Evolutionary conservation across 1,139 yeast species (phyloP).

Genomic region (Magnusiomyces tetraspermus): DNA sequence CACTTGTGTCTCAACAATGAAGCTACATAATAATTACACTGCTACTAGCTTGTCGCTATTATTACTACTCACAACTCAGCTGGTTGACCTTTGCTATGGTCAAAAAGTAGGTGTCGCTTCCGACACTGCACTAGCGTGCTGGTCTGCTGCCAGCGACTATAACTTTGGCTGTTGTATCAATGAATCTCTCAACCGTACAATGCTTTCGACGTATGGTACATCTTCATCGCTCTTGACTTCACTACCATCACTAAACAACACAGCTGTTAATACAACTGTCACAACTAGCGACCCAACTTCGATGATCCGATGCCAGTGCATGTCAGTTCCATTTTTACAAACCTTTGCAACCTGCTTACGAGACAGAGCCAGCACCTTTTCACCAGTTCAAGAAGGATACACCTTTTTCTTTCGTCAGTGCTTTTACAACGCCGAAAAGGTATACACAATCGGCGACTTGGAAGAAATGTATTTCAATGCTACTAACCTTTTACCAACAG

Average conservation of each 20-base stretch:
- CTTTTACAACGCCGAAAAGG: constrained; percentile 9
- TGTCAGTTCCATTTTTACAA: constrained; percentile 8
- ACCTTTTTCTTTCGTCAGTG: constrained; percentile 11
- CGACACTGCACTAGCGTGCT: constrained; percentile 13
- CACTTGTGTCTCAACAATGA: too few relatives aligned
- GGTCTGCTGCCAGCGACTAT: constrained; percentile 10
- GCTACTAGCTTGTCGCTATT: too few relatives aligned
- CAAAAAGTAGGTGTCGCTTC: constrained; percentile 14
- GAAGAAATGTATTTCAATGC: constrained; percentile 12
- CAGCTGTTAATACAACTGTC: neutral
- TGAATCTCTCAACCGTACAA: neutral
- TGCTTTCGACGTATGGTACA: neutral
- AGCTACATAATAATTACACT: neutral
- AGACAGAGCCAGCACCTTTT: constrained; percentile 4
- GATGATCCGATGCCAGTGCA: constrained; percentile 8
- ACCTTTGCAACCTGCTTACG: constrained; percentile 12
- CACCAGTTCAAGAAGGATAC: constrained; percentile 10
- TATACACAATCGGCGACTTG: constrained; percentile 11
- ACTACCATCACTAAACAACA: neutral
- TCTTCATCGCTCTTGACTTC: neutral
- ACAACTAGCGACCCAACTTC: neutral
- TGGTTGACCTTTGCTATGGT: constrained; percentile 1
- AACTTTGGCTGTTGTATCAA: constrained; percentile 10
- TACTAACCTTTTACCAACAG: neutral
- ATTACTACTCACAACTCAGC: neutral